These are phyloP conservation scores for Ustilago nuda DNA, from an alignment of 1,284 basidiomycete genomes.

Conservation along the genomic window DNA sequence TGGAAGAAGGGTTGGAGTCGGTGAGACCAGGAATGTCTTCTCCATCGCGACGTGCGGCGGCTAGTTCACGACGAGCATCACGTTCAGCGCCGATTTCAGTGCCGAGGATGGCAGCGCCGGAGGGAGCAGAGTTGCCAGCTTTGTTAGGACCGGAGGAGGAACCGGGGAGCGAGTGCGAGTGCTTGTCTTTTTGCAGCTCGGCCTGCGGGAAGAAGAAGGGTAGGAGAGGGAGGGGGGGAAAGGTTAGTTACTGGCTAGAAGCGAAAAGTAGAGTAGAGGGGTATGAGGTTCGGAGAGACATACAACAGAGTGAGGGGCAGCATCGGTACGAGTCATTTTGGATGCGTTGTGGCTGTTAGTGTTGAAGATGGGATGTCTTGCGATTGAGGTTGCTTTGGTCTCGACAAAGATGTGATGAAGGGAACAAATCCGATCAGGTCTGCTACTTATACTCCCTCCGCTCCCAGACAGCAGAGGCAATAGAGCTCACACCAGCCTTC, in stretches of 20 bases:
- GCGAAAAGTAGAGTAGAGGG: neutral
- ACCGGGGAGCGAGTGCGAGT: conserved; percentile 35
- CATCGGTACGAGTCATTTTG: conserved; percentile 47
- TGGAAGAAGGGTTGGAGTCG: conserved; percentile 3
- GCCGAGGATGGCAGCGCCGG: conserved; percentile 26
- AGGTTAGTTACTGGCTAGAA: neutral
- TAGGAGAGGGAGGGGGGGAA: neutral
- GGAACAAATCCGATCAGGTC: neutral
- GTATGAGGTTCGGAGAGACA: neutral
- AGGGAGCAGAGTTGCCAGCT: conserved; percentile 22
- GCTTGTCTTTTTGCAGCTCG: conserved; percentile 30
- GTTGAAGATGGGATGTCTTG: neutral
- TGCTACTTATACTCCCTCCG: conserved; percentile 5
- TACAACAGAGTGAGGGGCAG: conserved; percentile 42
- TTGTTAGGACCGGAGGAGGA: conserved; percentile 44
- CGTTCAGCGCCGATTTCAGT: conserved; percentile 40
- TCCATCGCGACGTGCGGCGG: conserved; percentile 23
- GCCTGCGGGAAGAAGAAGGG: conserved; percentile 9
- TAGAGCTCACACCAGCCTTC: no score
- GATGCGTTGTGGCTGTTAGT: neutral
- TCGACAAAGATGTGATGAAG: neutral
- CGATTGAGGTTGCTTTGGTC: neutral
- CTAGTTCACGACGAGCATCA: conserved; percentile 42
- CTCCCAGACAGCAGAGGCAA: neutral
- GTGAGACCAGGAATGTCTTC: conserved; percentile 20